Evolutionary conservation across 1,139 yeast genomes (phyloP).

Genomic region (Eremothecium gossypii): DNA sequence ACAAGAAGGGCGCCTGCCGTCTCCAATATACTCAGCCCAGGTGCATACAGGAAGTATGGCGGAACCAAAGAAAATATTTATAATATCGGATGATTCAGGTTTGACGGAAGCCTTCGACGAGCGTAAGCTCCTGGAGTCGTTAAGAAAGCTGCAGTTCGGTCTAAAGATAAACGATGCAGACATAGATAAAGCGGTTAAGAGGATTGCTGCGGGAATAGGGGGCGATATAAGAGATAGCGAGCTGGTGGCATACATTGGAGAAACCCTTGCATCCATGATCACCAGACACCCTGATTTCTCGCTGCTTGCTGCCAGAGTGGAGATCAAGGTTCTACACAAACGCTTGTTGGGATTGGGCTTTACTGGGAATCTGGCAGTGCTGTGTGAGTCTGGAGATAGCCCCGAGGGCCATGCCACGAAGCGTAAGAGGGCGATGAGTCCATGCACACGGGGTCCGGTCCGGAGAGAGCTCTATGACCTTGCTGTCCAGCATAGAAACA

Average conservation of each 20-base stretch:
- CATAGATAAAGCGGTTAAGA: constrained; percentile 49
- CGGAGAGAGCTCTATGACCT: constrained; percentile 56
- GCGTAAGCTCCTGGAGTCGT: constrained; percentile 1
- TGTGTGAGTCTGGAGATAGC: constrained; percentile 5
- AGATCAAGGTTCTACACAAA: constrained; percentile 84
- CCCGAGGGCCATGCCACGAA: neutral
- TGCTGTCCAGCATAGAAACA: constrained; percentile 53
- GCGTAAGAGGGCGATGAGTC: constrained; percentile 57
- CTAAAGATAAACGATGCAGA: constrained; percentile 52
- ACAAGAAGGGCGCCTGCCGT: too few relatives aligned
- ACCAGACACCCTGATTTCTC: constrained; percentile 97
- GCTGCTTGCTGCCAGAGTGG: constrained; percentile 87
- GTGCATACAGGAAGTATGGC: neutral
- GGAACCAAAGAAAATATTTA: constrained; percentile 4
- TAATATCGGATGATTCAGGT: constrained; percentile 5
- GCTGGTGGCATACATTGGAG: constrained; percentile 85
- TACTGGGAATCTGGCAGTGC: constrained; percentile 11
- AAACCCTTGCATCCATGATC: constrained; percentile 95
- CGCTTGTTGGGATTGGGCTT: constrained; percentile 33
- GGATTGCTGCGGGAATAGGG: constrained; percentile 48
- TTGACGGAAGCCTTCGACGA: constrained; percentile 2
- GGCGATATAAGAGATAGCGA: constrained; percentile 74
- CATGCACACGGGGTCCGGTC: constrained; percentile 50
- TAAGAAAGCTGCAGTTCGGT: constrained; percentile 29
- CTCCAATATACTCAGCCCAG: neutral